These are phyloP conservation scores for Colletotrichum noveboracense DNA, from an alignment of 2,329 filamentous ascomycete species.

Conservation along the genomic window DNA sequence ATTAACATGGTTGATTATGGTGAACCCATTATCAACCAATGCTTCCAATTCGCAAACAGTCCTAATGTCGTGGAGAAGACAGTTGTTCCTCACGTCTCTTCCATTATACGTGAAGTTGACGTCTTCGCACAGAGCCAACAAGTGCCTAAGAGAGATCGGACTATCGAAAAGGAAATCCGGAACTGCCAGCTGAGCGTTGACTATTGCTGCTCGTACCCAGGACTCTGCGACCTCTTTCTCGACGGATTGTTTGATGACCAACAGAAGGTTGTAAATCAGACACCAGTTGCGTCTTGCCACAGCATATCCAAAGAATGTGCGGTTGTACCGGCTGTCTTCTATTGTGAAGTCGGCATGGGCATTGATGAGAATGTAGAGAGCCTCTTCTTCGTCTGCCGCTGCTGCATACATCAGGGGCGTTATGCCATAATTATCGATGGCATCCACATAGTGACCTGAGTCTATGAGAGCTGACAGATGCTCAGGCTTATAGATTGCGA, in stretches of 20 bases:
- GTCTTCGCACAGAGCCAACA: not conserved
- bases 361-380: not conserved
- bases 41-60: not conserved
- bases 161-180: rapidly evolving
- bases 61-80: not conserved
- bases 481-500: not conserved
- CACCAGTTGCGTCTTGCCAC: not conserved
- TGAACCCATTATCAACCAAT: not conserved
- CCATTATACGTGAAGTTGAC: not conserved
- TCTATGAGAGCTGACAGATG: not conserved
- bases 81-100: rapidly evolving
- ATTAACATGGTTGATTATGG: not conserved
- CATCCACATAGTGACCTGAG: not conserved
- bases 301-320: not conserved
- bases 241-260: not conserved
- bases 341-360: not conserved
- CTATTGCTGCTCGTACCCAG: not conserved
- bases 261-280: not conserved
- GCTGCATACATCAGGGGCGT: conserved; percentile 6
- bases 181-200: not conserved
- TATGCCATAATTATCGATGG: not conserved
- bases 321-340: not conserved
- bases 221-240: not conserved
- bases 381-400: rapidly evolving
- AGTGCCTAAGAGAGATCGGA: not conserved